Base-by-base conservation (phyloP, 768 basidiomycete genomes). In the Trametes maxima region DNA sequence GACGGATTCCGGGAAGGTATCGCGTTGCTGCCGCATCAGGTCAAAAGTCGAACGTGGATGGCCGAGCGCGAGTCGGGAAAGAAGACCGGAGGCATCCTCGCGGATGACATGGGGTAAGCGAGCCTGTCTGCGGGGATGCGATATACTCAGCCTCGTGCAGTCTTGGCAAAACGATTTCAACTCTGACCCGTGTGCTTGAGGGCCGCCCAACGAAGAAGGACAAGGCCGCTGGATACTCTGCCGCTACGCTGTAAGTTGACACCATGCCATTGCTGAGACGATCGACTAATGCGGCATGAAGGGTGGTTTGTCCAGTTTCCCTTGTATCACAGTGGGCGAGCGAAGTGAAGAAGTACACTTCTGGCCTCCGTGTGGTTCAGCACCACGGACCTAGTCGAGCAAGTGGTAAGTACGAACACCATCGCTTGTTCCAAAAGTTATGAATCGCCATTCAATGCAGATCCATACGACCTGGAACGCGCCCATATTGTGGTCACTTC, bases 161-260 rank as follows among this genome's bases (percentile, higher is more conserved):
- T 60, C 79, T 92, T 1, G 91, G 91, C 1, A 94, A 95, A 76
- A 99, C 97, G 0, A 91, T 98, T 22, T 96, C 98, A 69, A 91
- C 92, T 0, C 77, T 98, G 13, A 82, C 89, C 0, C 85, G 94
- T 1, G 95, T 99, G 43, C 86, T 93, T 0, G 93, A 95, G 57
- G 90, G 92, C 0, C 81, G 84, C 4, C 84, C 90, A 8, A 83
- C 79, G 19, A 85, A 86, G 62, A 80, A 82, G 5, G 92, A 96
- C 67, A 82, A 79, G 64, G 80, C 80, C 21, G 87, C 85, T 14
- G 92, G 92, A 0, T 95, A 83, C 81, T 81, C 85, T 22, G 82
- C 81, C 2, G 75, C 84, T 1, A 93, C 91, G 0, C 76, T 94
- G 90, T 92, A 69, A 37, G 88, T 73, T 17, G 46, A 17, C 8